Percentiles rank a stretch among this genome's conserved stretches.
Evolutionary conservation across 129 eudicot species (phyloP).

Genomic region (Lactuca saligna): DNA sequence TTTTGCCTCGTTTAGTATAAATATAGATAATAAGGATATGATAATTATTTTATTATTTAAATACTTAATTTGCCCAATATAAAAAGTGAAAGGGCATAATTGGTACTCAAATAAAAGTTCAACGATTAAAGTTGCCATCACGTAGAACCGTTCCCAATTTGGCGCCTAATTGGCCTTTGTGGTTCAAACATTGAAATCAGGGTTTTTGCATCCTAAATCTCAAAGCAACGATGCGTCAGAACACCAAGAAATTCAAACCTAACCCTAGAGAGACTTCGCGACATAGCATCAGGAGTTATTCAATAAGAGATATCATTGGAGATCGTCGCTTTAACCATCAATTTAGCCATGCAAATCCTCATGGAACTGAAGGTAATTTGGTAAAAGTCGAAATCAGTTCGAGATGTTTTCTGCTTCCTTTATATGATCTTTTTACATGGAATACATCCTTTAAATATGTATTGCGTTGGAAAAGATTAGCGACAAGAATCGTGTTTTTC

Average conservation of each 20-base stretch:
- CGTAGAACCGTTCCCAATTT: slow-evolving; percentile 12
- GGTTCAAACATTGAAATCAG: slow-evolving; percentile 17
- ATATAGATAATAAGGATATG: too few species aligned
- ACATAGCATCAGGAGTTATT: slow-evolving; percentile 24
- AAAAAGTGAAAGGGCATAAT: background rate
- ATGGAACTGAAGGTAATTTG: slow-evolving; percentile 31
- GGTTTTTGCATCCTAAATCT: slow-evolving; percentile 20
- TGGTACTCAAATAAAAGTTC: background rate
- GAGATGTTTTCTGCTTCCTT: background rate
- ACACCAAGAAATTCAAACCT: slow-evolving; percentile 28
- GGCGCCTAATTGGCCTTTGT: slow-evolving; percentile 35
- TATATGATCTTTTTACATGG: background rate
- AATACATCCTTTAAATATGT: background rate
- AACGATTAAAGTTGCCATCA: background rate
- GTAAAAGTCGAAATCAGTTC: background rate
- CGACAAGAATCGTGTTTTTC: background rate
- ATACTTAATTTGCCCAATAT: background rate
- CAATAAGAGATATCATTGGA: slow-evolving; percentile 35
- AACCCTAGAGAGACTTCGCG: slow-evolving; percentile 12
- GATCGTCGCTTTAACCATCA: slow-evolving; percentile 39
- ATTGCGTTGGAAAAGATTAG: slow-evolving; percentile 6
- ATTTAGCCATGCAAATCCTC: slow-evolving; percentile 25
- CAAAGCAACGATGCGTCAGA: slow-evolving; percentile 28
- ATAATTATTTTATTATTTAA: too few species aligned
- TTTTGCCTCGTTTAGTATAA: too few species aligned